Evolutionary conservation across 768 basidiomycete genomes (phyloP), one percentile per base, ranked within the genome.

Genomic region (Xanthoconium purpureum): DNA sequence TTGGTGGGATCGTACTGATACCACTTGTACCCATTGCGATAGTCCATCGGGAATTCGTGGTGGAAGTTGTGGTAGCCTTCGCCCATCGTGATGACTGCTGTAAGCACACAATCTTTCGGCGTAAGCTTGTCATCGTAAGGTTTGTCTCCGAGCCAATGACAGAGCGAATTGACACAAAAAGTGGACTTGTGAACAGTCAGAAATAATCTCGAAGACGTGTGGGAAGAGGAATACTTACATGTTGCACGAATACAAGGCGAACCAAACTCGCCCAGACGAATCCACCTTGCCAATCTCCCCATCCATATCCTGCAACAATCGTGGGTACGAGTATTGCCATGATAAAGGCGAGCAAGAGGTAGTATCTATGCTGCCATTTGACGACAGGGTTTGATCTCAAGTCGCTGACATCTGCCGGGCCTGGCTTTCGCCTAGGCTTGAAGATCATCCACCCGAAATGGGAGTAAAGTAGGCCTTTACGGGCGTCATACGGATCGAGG

Each of bases 41-140:
- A 96, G 73, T 96, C 94, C 88, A 91, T 91, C 13, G 93, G 92
- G 83, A 94, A 95, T 63, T 82, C 83, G 67, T 96, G 93, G 76
- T 96, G 94, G 84, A 94, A 94, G 74, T 96, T 96, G 80, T 96
- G 94, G 77, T 96, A 96, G 20, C 94, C 93, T 71, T 96, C 94
- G 51, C 94, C 94, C 68, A 93, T 85, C n/a, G 93, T 94, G 57
- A 84, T 85, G 38, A 96, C 76, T 7, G 92, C 93, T 36, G 92
- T 94, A 70, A 93, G 73, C 47, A 90, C 71, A 72, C 91, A 91
- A 74, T 95, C 91, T 50, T 84, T 80, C 3, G 94, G 91, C n/a
- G 90, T 89, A 72, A 91, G 88, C 77, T 92, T 93, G 81, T 92
- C 89, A 74, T 95, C 91, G 69, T 91, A 95, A 14, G 91, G 89